Base-by-base conservation (phyloP, 2,329 filamentous ascomycete species). In the Tolypocladium inflatum region DNA sequence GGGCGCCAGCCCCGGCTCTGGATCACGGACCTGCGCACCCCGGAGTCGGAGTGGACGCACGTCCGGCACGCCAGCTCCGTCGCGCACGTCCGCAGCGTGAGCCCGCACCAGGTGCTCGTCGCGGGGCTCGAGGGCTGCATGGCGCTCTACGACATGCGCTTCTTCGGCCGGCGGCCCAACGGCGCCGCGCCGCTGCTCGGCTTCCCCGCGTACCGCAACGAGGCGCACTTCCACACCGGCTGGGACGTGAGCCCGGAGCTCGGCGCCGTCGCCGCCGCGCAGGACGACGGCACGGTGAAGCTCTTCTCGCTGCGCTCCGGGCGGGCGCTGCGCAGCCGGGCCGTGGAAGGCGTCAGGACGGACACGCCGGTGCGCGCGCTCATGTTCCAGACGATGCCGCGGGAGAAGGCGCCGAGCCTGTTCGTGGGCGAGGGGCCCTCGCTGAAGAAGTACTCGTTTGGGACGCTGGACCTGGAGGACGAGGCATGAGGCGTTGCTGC, bases 91-190 rank as follows among this genome's bases (percentile, higher is more conserved):
- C 74, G 74, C 39, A 75, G 78, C 56, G 63, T 84, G 2, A 76
- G 77, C 54, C 67, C 70, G 9, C 69, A 82, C 62, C 77, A 80
- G 51, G 70, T 85, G 23, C 70, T 87, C 2, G 78, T 79, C 4
- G 77, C 81, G 0, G 82, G 83, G 1, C 68, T 83, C 2, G 64
- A 69, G 38, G 75, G 74, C 64, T 72, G 65, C 56, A 79, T 87
- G 71, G 73, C 73, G 1, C 68, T 85, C 6, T 87, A 84, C 63
- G 84, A 87, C 61, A 60, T 81, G 38, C 81, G 84, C 1, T 82
- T 75, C 62, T 55, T 64, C 26, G 57, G 56, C 43, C 45, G 55
- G 30, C 59, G 59, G 6, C 51, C 62, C 2, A 64, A 65, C 55
- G 61, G 64, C 7, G 65, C 69, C 0, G 60, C 54, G 6, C 76